phyloP scores from a whole-genome alignment of 2,329 filamentous ascomycete genomes.

The Hypoxylon sp. region DNA sequence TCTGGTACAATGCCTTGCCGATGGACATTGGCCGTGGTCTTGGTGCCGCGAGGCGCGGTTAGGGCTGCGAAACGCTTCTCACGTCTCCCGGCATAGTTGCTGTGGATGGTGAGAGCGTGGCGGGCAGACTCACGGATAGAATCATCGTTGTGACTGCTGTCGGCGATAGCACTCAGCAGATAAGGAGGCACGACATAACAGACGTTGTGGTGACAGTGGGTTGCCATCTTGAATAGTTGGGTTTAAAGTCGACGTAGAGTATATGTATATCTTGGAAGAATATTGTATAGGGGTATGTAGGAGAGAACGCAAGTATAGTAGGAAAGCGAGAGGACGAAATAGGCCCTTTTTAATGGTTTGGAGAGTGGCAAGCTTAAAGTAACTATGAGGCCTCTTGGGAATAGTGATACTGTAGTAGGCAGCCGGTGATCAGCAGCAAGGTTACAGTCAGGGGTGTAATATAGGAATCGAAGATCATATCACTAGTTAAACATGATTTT shows the following conservation, averaged over 20 bases:
- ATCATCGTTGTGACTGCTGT: conserved; percentile 58
- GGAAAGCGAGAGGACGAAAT: background rate
- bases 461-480: conserved; percentile 12
- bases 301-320: background rate
- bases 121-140: conserved; percentile 57
- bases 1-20: conserved; percentile 58
- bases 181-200: conserved; percentile 64
- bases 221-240: conserved; percentile 46
- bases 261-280: conserved; percentile 15
- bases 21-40: conserved; percentile 36
- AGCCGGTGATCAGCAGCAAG: conserved; percentile 7
- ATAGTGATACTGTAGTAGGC: conserved; percentile 19
- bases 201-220: conserved; percentile 41
- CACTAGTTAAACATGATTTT: conserved; percentile 2
- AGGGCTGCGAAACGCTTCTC: conserved; percentile 57
- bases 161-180: conserved; percentile 61
- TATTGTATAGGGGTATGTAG: conserved; percentile 26
- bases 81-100: conserved; percentile 53
- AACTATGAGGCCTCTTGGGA: background rate
- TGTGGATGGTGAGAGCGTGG: conserved; percentile 55
- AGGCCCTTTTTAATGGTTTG: conserved; percentile 1
- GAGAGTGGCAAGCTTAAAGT: conserved; percentile 13
- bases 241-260: conserved; percentile 6
- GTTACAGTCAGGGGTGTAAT: conserved; percentile 21
- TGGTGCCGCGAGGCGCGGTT: conserved; percentile 53